Evolutionary conservation across 768 basidiomycete genomes (phyloP).

Genomic region (Pleurotus sapidus): DNA sequence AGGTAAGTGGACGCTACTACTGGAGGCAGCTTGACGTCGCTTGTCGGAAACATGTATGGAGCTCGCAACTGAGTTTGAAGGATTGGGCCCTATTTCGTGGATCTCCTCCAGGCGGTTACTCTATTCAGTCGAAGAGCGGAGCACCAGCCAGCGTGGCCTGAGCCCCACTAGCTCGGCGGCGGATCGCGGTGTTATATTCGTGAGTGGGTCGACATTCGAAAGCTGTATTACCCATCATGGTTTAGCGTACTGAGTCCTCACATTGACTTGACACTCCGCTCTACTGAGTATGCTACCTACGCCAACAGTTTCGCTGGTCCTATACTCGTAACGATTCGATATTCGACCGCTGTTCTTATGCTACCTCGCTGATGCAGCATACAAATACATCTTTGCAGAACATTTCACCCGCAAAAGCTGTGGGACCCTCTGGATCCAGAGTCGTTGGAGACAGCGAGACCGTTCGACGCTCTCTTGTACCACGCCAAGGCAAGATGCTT

Average conservation of each 20-base stretch:
- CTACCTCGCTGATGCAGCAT: not conserved
- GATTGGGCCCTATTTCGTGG: not conserved
- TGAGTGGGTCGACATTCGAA: conserved; percentile 4
- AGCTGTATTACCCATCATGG: not conserved
- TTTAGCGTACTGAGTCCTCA: conserved; percentile 3
- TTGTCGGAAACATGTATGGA: not conserved
- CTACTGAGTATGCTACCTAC: not conserved
- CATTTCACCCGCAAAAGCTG: not conserved
- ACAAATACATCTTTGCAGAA: not conserved
- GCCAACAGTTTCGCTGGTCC: no score
- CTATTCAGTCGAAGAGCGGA: conserved; percentile 1
- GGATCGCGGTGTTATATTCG: not conserved
- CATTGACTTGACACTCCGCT: conserved; percentile 1
- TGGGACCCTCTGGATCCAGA: not conserved
- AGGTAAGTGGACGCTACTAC: no score
- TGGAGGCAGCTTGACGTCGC: not conserved
- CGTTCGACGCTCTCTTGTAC: not conserved
- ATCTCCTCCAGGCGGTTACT: not conserved
- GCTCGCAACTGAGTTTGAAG: not conserved
- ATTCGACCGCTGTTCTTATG: not conserved
- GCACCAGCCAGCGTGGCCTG: not conserved
- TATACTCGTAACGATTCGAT: not conserved
- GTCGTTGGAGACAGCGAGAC: not conserved
- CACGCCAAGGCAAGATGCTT: no score
- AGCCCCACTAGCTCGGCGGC: not conserved